phyloP scores from a whole-genome alignment of 345 rosid genomes.

The Corchorus capsularis region DNA sequence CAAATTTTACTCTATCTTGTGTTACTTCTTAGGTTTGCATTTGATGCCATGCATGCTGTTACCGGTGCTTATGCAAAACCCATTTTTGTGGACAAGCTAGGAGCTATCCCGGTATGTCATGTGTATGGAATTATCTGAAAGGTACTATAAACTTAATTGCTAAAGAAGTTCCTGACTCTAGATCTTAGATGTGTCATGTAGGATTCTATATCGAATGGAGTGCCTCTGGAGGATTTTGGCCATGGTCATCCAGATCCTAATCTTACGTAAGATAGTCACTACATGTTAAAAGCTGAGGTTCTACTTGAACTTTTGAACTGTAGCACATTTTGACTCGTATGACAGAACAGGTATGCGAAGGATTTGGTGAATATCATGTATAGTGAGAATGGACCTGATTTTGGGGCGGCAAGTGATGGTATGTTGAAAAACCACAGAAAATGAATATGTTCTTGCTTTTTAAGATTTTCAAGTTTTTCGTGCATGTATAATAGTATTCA shows the following conservation, averaged over 20 bases:
- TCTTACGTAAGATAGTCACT: constrained; percentile 65
- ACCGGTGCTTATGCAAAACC: constrained; percentile 96
- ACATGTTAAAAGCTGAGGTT: constrained; percentile 6
- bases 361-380: constrained; percentile 86
- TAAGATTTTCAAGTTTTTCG: neutral
- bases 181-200: constrained; percentile 38
- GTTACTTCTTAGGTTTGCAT: constrained; percentile 56
- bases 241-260: constrained; percentile 99
- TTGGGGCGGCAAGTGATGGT: constrained; percentile 99
- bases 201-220: constrained; percentile 88
- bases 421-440: constrained; percentile 25
- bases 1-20: neutral
- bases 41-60: constrained; percentile 98
- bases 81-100: constrained; percentile 84
- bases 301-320: constrained; percentile 11
- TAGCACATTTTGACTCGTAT: constrained; percentile 24
- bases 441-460: neutral
- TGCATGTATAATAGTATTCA: neutral
- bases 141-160: constrained; percentile 13
- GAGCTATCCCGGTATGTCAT: constrained; percentile 59
- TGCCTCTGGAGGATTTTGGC: constrained; percentile 92
- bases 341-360: constrained; percentile 75
- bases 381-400: constrained; percentile 79
- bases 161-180: constrained; percentile 22
- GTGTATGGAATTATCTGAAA: constrained; percentile 23